These are phyloP conservation scores for Lotus japonicus DNA, from an alignment of 306 rosid genomes.

Conservation along the genomic window DNA sequence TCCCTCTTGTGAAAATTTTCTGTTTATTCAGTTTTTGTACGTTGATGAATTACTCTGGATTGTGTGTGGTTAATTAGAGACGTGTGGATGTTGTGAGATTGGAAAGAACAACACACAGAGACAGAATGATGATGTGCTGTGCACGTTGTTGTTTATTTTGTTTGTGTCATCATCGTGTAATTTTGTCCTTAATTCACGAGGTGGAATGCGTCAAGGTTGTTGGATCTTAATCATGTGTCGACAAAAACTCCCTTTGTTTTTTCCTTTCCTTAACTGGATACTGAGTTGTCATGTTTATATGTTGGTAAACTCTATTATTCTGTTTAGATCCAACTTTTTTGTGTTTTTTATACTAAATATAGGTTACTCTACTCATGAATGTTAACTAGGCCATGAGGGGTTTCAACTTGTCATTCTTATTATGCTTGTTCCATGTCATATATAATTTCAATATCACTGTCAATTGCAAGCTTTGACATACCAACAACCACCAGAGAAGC, in stretches of 20 bases:
- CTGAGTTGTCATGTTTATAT: not conserved
- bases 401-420: not conserved
- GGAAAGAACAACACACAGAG: not conserved
- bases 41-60: not conserved
- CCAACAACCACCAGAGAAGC: too few species aligned
- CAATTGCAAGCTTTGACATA: too few species aligned
- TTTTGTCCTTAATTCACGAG: not conserved
- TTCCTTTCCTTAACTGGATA: not conserved
- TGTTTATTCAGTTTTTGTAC: not conserved
- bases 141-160: not conserved
- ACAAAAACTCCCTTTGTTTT: not conserved
- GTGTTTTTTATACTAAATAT: not conserved
- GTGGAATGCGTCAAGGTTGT: conserved; percentile 12
- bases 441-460: too few species aligned
- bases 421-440: not conserved
- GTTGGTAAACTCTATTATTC: too few species aligned
- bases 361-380: not conserved
- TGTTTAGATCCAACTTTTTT: not conserved
- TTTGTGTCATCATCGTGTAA: not conserved
- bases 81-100: not conserved
- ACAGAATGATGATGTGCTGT: not conserved
- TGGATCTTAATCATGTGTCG: not conserved
- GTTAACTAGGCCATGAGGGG: not conserved
- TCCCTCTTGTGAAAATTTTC: not conserved
- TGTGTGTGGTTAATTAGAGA: not conserved